A percentile compares a stretch with the other conserved stretches of the same genome.
These are phyloP conservation scores for Monascus ruber DNA, from an alignment of 2,329 filamentous ascomycete species.

Conservation along the genomic window DNA sequence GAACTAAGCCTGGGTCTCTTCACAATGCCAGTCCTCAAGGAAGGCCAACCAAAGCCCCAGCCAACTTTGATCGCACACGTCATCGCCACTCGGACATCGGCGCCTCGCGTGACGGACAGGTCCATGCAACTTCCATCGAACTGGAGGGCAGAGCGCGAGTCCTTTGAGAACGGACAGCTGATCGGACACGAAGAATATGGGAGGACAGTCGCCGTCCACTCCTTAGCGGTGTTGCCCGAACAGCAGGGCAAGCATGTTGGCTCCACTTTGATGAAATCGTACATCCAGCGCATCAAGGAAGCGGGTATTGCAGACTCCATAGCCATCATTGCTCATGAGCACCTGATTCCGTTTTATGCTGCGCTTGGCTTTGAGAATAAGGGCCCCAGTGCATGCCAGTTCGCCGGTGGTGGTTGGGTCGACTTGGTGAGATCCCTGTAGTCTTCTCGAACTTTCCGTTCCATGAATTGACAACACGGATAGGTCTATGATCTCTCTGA, in stretches of 20 bases:
- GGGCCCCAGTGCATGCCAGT: slow-evolving; percentile 58
- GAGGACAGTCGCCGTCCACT: slow-evolving; percentile 69
- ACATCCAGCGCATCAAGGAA: slow-evolving; percentile 63
- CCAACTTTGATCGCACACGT: slow-evolving; percentile 63
- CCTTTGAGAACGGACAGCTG: slow-evolving; percentile 28
- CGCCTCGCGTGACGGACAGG: slow-evolving; percentile 55
- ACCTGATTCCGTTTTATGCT: slow-evolving; percentile 64
- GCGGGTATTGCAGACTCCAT: slow-evolving; percentile 60
- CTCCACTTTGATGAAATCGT: slow-evolving; percentile 61
- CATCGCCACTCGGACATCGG: slow-evolving; percentile 59
- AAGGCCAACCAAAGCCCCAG: slow-evolving; percentile 48
- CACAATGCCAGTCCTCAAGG: slow-evolving; percentile 45
- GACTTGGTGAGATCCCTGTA: slow-evolving; percentile 54
- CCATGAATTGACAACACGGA: too few species aligned
- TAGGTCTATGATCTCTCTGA: not conserved
- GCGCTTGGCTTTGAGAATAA: slow-evolving; percentile 59
- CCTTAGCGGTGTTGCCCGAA: slow-evolving; percentile 64
- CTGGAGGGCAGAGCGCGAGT: slow-evolving; percentile 44
- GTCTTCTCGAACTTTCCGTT: too few species aligned
- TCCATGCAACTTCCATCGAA: slow-evolving; percentile 64
- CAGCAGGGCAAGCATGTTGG: slow-evolving; percentile 66
- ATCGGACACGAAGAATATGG: slow-evolving; percentile 63
- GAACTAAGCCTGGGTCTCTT: slow-evolving; percentile 74
- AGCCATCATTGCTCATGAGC: slow-evolving; percentile 65
- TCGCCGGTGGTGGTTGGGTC: slow-evolving; percentile 70